phyloP scores from a whole-genome alignment of 768 basidiomycete genomes.

The Pleurotus eryngii region DNA sequence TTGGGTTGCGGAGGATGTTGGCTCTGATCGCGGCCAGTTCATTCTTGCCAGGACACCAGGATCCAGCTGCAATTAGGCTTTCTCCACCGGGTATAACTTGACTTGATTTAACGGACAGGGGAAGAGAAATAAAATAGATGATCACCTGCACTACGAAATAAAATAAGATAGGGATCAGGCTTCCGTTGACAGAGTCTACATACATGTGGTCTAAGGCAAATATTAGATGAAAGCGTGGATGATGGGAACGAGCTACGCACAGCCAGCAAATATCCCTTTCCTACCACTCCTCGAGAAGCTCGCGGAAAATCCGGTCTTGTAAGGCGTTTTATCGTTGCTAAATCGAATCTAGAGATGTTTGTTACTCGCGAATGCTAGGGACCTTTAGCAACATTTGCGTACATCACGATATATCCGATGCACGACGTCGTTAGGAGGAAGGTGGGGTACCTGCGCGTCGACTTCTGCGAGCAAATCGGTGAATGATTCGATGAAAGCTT shows the following conservation, averaged over 20 bases:
- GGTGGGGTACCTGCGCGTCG: conserved; percentile 80
- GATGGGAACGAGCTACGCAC: conserved; percentile 41
- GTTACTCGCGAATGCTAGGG: background rate
- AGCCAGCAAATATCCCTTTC: conserved; percentile 86
- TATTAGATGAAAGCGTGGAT: background rate
- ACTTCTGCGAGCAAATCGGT: conserved; percentile 64
- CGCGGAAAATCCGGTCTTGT: conserved; percentile 80
- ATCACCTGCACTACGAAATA: conserved; percentile 10
- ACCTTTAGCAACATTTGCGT: conserved; percentile 15
- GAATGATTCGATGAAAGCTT: conserved; percentile 73
- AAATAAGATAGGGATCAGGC: background rate
- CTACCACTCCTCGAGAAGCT: conserved; percentile 86
- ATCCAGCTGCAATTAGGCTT: conserved; percentile 75
- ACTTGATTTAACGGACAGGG: background rate
- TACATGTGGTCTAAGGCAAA: conserved; percentile 59
- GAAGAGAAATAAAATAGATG: background rate
- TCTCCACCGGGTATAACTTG: conserved; percentile 64
- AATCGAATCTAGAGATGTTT: conserved; percentile 63
- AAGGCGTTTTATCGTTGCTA: conserved; percentile 94
- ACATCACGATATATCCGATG: conserved; percentile 94
- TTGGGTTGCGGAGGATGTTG: conserved; percentile 60
- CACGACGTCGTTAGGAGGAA: conserved; percentile 89
- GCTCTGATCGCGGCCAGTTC: conserved; percentile 73
- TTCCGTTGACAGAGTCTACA: conserved; percentile 2
- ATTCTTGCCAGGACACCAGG: conserved; percentile 76